Evolutionary conservation across 257 asterid genomes (phyloP).

Genomic region (Solanum chilense): DNA sequence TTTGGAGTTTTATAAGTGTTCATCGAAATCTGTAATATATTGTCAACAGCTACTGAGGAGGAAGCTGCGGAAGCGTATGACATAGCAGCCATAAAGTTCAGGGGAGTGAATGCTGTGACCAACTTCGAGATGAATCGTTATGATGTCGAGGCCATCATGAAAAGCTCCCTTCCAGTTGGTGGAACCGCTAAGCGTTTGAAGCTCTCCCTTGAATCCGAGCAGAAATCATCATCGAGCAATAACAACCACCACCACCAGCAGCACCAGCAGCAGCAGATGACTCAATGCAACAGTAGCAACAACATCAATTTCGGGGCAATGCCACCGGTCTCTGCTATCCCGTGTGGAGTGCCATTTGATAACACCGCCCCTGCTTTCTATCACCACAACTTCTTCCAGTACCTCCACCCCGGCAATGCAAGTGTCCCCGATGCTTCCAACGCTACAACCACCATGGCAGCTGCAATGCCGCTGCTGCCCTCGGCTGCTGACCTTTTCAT

Average conservation of each 20-base stretch:
- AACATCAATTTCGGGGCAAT: conserved; percentile 47
- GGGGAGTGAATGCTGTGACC: conserved; percentile 81
- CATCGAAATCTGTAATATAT: not conserved
- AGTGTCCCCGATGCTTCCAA: conserved; percentile 5
- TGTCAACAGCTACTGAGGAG: conserved; percentile 75
- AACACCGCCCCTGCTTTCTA: conserved; percentile 17
- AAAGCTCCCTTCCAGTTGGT: conserved; percentile 81
- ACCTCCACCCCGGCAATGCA: conserved; percentile 14
- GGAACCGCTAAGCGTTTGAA: conserved; percentile 78
- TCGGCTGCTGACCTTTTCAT: conserved; percentile 54
- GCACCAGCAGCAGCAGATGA: conserved; percentile 25
- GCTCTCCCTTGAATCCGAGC: conserved; percentile 43
- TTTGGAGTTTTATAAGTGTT: not conserved
- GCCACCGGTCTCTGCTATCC: conserved; percentile 40
- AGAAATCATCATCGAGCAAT: conserved; percentile 15
- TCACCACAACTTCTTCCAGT: conserved; percentile 52
- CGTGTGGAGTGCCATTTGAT: conserved; percentile 58
- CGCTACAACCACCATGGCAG: conserved; percentile 19
- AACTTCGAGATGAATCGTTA: conserved; percentile 90
- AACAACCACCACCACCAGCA: conserved; percentile 4
- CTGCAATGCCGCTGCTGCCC: conserved; percentile 37
- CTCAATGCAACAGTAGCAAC: conserved; percentile 26
- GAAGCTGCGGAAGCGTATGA: conserved; percentile 99
- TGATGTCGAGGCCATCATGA: conserved; percentile 70
- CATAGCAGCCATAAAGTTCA: conserved; percentile 89